Percentiles rank a stretch among this genome's conserved stretches.
Evolutionary conservation across 805 yeast genomes (phyloP).

Genomic region (Grigorovia yakushimaensis): DNA sequence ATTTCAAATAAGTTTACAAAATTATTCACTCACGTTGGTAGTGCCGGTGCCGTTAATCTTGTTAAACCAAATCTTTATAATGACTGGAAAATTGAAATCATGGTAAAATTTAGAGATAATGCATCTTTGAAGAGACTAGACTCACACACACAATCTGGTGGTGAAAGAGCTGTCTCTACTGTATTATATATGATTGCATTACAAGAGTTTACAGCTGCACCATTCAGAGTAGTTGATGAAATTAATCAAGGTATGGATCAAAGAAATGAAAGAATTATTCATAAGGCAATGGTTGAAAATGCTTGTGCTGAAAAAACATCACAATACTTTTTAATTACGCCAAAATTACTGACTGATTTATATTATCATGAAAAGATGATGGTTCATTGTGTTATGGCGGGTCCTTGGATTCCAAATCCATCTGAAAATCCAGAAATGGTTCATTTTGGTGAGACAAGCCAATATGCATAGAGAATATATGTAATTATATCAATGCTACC

Average conservation of each 20-base stretch:
- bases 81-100: constrained; percentile 77
- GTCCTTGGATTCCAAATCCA: constrained; percentile 36
- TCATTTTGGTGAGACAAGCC: constrained; percentile 30
- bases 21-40: constrained; percentile 66
- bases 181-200: constrained; percentile 82
- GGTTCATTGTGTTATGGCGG: constrained; percentile 74
- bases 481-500: too few species aligned
- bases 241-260: constrained; percentile 99
- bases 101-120: constrained; percentile 76
- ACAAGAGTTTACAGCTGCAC: constrained; percentile 80
- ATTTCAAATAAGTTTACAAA: constrained; percentile 58
- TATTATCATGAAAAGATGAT: constrained; percentile 73
- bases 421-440: constrained; percentile 22
- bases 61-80: constrained; percentile 39
- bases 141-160: constrained; percentile 92
- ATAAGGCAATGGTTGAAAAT: constrained; percentile 71
- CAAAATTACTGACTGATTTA: constrained; percentile 72
- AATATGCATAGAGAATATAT: constrained; percentile 5
- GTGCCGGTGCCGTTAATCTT: constrained; percentile 72
- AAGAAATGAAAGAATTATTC: constrained; percentile 78
- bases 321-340: constrained; percentile 89
- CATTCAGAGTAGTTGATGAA: constrained; percentile 93
- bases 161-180: constrained; percentile 93
- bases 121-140: constrained; percentile 64
- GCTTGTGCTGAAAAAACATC: constrained; percentile 59